Percentiles rank a stretch among this genome's conserved stretches.
Evolutionary conservation across 768 basidiomycete species (phyloP).

Genomic region (Lactarius tabidus): DNA sequence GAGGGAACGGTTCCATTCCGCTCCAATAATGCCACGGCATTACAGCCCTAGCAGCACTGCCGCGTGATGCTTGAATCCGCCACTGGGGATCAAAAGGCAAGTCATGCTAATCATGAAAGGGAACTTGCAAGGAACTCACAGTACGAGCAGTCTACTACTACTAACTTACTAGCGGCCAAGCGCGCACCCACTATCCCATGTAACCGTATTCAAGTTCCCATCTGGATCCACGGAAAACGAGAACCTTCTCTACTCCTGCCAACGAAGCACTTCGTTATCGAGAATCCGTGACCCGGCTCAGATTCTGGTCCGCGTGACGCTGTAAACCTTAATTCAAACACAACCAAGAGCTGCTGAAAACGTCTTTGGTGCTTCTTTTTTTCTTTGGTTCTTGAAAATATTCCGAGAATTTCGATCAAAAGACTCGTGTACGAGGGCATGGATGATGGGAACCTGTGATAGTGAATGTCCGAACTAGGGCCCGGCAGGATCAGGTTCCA

Average conservation of each 20-base stretch:
- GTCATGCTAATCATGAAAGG: neutral
- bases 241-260: neutral
- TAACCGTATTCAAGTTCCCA: neutral
- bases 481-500: no score
- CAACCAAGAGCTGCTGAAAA: no score
- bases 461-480: no score
- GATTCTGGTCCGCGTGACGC: constrained; percentile 2
- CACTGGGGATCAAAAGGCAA: neutral
- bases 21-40: neutral
- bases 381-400: no score
- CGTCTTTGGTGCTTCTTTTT: no score
- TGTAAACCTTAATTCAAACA: no score
- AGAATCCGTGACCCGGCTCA: no score
- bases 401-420: no score
- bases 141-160: no score
- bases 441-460: no score
- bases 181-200: neutral
- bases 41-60: neutral
- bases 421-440: no score
- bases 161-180: neutral
- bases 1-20: neutral
- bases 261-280: neutral
- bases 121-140: neutral
- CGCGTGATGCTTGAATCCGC: neutral
- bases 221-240: neutral